Base-by-base conservation (phyloP, 192 early-diverging fungal species). In the Coemansia sp. region DNA sequence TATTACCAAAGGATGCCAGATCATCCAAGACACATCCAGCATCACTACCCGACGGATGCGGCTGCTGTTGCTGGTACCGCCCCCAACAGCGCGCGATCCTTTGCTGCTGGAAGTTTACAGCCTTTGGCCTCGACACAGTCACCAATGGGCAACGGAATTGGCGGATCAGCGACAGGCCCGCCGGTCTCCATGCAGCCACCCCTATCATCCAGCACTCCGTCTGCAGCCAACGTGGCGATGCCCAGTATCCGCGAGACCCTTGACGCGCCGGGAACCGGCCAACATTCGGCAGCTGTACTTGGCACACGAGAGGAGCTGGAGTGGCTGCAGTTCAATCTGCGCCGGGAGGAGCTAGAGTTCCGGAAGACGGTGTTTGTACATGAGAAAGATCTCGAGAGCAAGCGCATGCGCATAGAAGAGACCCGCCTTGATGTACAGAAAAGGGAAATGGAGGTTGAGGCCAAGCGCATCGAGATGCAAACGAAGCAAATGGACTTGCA, bases 281-380 rank as follows among this genome's bases (percentile, higher is more conserved):
- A 53, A n/a, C n/a, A 53, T 32, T 53, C 52, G 9, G 52, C 27
- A 8, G 52, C 52, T 21, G 14, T 53, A 53, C 6, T 34, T 5
- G 65, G 75, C 11, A 62, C 62, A 33, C 69, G 76, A 40, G 76
- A 79, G 21, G 70, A 79, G 55, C 69, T 79, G 10, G 76, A 79
- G 32, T 79, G 76, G 76, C 62, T 79, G 18, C 76, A 79, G 56
- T 61, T 79, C 50, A 79, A 66, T 42, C 11, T 79, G 60, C 76
- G 76, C 4, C 69, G 76, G 15, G 76, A 79, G 41, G 76, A 79
- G 53, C 76, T 79, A 7, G 70, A 71, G 58, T 79, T 79, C 58
- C 69, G 76, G 22, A 72, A 79, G 39, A 53, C 21, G 1, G 64
- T 65, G 52, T 72, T 79, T 65, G 65, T 44, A 1, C 69, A 72